Conservation (phyloP, 768 basidiomycete species). For the Boletus edulis region DNA sequence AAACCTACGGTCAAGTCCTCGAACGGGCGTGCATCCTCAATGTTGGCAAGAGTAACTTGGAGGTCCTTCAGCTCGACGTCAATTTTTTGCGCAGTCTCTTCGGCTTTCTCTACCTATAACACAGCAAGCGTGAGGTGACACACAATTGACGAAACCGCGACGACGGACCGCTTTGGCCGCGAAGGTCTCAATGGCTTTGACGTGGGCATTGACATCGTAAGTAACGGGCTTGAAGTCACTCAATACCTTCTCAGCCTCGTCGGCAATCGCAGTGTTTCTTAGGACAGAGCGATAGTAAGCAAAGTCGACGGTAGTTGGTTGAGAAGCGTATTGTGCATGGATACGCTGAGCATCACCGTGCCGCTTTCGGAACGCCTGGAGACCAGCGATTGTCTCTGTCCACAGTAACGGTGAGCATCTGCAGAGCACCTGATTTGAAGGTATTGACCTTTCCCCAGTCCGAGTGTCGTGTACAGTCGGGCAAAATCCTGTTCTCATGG, state of each 20-base stretch:
- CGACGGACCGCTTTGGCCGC: slow-evolving; percentile 87
- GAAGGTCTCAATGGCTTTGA: slow-evolving; percentile 96
- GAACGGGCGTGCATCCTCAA: slow-evolving; percentile 95
- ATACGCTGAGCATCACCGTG: slow-evolving; percentile 85
- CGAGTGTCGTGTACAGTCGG: slow-evolving; percentile 78
- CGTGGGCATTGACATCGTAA: slow-evolving; percentile 84
- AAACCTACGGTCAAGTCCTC: slow-evolving; percentile 89
- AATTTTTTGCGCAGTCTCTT: slow-evolving; percentile 88
- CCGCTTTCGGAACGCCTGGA: slow-evolving; percentile 96
- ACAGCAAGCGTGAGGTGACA: slow-evolving; percentile 4
- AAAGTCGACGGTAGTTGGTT: slow-evolving; percentile 85
- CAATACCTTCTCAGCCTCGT: slow-evolving; percentile 88
- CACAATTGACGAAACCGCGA: neutral
- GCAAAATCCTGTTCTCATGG: slow-evolving; percentile 64
- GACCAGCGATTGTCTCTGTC: slow-evolving; percentile 82
- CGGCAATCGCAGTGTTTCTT: slow-evolving; percentile 90
- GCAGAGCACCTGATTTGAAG: neutral
- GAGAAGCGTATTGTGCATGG: slow-evolving; percentile 55
- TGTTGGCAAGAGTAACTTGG: slow-evolving; percentile 92
- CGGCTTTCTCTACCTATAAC: slow-evolving; percentile 77
- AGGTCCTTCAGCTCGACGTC: slow-evolving; percentile 89
- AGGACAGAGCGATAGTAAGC: slow-evolving; percentile 87
- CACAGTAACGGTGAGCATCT: slow-evolving; percentile 1
- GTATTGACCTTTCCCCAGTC: slow-evolving; percentile 77
- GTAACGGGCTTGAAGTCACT: slow-evolving; percentile 91